Base-by-base conservation (phyloP, 2,329 filamentous ascomycete species). In the Coniochaeta prunicola region DNA sequence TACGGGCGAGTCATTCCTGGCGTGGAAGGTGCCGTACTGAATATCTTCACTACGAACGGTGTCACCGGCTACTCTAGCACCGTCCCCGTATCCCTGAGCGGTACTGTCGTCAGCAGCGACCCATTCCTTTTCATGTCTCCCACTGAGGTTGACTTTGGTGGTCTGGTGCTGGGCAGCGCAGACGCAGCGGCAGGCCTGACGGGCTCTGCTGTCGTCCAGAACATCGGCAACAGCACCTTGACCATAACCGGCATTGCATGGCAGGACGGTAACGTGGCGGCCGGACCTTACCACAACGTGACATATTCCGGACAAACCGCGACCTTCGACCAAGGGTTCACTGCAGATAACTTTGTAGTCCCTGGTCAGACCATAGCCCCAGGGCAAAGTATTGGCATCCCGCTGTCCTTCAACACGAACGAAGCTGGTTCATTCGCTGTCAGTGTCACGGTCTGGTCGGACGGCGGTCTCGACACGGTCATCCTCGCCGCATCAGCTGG, bases 81-180 rank as follows among this genome's bases (percentile, higher is more conserved):
- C 9, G 67, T 72, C n/a, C 71, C 74, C 3, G 64, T 77, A 2
- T 69, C 69, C 9, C 64, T 77, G 1, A 68, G 67, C 3, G 75
- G 76, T 4, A 73, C 66, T 7, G 69, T 71, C 15, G 71, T 76
- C 42, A 76, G 71, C 34, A 67, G 68, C 15, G 64, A 60, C 3
- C 65, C 76, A 0, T 75, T 71, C 58, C 60, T 77, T 30, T 66
- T 65, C 6, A 66, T 74, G 5, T 69, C 69, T 1, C 74, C 76
- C 1, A 66, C 64, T 1, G 70, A 71, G 17, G 69, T 75, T 24
- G 71, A 74, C 54, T 74, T 77, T 58, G 74, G 74, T 6, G 70
- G 71, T 15, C 62, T 77, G 19, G 70, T 77, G 12, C 63, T 76
- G 5, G 70, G 68, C 3, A 67, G 67, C 13, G 65, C 66, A 7